Conservation (phyloP, 257 asterid genomes). For the Salvia hispanica region DNA sequence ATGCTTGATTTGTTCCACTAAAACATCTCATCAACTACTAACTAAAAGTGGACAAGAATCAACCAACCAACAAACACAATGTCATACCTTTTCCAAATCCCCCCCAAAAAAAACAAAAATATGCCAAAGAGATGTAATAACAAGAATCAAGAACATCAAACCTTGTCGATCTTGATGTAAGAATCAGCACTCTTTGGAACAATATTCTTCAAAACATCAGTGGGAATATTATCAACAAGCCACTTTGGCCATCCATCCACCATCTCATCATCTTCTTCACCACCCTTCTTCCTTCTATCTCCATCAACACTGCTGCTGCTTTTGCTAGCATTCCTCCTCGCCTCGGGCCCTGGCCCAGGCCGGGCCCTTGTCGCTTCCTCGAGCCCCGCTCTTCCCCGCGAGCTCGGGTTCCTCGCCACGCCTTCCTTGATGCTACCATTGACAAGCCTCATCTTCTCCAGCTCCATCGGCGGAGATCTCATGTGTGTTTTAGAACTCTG, state of each 20-base stretch:
- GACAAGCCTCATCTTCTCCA: constrained; percentile 57
- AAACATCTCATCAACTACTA: not conserved
- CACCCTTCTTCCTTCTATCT: constrained; percentile 21
- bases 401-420: constrained; percentile 36
- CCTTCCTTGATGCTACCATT: constrained; percentile 48
- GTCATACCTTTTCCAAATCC: not conserved
- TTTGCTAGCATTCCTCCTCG: constrained; percentile 31
- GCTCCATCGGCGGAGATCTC: constrained; percentile 49
- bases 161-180: constrained; percentile 80
- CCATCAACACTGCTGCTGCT: constrained; percentile 29
- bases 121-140: not conserved
- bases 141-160: constrained; percentile 21
- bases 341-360: constrained; percentile 19
- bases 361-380: too few relatives aligned
- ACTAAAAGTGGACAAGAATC: constrained; percentile 2
- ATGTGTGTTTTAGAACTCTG: constrained; percentile 46
- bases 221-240: constrained; percentile 68
- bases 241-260: constrained; percentile 90
- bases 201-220: constrained; percentile 62
- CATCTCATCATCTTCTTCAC: constrained; percentile 45
- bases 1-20: too few relatives aligned
- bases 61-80: constrained; percentile 1
- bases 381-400: constrained; percentile 22
- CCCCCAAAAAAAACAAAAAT: not conserved
- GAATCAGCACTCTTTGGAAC: constrained; percentile 83